Evolutionary conservation across 2,329 filamentous ascomycete species (phyloP), one percentile per base, ranked within the genome.

Genomic region (Cladosporium halotolerans): DNA sequence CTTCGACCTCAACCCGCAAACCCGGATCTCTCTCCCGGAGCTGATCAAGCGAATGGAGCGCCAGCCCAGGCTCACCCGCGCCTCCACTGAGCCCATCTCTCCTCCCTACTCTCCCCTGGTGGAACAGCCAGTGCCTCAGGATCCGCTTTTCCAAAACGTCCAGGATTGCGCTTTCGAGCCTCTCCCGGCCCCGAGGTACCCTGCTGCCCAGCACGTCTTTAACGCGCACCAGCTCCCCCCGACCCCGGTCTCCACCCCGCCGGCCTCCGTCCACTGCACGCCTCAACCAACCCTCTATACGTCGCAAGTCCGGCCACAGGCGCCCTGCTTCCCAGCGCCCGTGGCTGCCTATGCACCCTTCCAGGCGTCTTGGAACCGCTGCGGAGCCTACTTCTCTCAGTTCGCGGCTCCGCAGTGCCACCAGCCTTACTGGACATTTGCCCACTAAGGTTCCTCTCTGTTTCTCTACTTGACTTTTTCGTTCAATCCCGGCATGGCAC

Each of bases 1-100:
- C 64, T 99, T 99, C 71, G 85, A 92, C 66, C 82, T 84, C 70
- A 85, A 93, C 72, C 91, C 93, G 54, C 79, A 84, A 64, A 83
- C 89, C 68, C 81, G 93, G 70, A 91, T 95, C 66, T 85, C 84
- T 53, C 80, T 99, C 53, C 84, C 86, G 65, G 78, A 82, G 60
- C 77, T 86, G 67, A 93, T 97, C 68, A 69, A 86, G 63, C 34
- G 44, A 44, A 48, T 54, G 44, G 52, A 54, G 45, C 79, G 82
- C 58, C 96, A 91, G 76, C 77, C 84, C 32, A 76, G 78, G 59
- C 89, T 96, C 70, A 95, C 86, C 19, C 72, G 60, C 43, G 53
- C 52, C 19, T 58, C 68, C 55, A 75, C 70, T 45, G 76, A 68
- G 66, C 69, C 75, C 9, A 65, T 68, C 13, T 68, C 73, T 10